Evolutionary conservation across 768 basidiomycete species (phyloP), one percentile per base, ranked within the genome.

Genomic region (Calocera cornea): DNA sequence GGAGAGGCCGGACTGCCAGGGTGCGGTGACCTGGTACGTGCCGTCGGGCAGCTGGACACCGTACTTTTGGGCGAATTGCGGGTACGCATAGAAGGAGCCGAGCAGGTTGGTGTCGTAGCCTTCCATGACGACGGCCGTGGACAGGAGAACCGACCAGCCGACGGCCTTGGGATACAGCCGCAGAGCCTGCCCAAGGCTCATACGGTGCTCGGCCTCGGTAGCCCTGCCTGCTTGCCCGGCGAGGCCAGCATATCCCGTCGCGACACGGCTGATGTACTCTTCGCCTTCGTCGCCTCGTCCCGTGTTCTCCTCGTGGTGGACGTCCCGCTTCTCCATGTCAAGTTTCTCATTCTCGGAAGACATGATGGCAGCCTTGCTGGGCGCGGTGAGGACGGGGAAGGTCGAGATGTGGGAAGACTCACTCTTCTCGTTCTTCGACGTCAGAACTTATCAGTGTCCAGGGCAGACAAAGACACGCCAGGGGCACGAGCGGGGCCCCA

Each of bases 1-100:
- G 11, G 72, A 72, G 33, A 79, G 69, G 65, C 76, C 78, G 17
- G 77, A 70, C 64, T 78, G 78, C 78, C 77, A 78, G 29, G 71
- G 64, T 0, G 78, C 75, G 1, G 77, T 74, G 22, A 79, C 71
- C 33, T 74, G 70, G 66, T 76, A 78, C 1, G 67, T 65, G 2
- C 76, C 77, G 54, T 73, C 72, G 2, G 34, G 31, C 11, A 50
- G 63, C 38, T 41, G 66, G 2, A 60, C 64, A 10, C 70, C 71
- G 34, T 67, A 73, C 16, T 65, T 65, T 34, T 66, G 31, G 14
- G 67, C 65, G 66, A 72, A 73, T 1, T 63, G 41, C 1, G 69
- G 70, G 22, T 65, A 41, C 16, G 67, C 72, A 67, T 70, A 70
- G 65, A 71, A 71, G 17, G 66, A 69, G 33, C 66, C 66, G 24